Evolutionary conservation across 2,329 filamentous ascomycete species (phyloP).

Genomic region (Diaporthe ampelina): DNA sequence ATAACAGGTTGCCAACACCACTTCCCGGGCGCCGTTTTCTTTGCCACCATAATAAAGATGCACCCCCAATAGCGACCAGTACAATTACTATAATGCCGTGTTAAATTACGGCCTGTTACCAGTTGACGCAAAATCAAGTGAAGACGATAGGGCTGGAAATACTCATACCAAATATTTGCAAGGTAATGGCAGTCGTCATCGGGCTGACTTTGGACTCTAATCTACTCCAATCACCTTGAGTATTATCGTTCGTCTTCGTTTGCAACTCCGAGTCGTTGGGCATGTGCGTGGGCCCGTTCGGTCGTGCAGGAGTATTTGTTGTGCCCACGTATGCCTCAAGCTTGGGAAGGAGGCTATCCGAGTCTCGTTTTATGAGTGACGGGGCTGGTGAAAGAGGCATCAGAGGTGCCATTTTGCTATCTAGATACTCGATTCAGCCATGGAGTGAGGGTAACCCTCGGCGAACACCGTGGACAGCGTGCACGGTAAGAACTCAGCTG

Average conservation of each 20-base stretch:
- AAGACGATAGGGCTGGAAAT: too few species aligned
- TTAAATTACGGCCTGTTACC: neutral
- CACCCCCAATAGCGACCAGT: neutral
- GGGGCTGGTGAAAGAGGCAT: neutral
- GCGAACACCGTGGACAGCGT: too few species aligned
- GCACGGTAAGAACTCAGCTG: neutral
- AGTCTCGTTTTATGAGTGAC: too few species aligned
- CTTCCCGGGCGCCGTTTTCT: neutral
- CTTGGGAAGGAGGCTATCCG: neutral
- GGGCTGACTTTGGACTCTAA: neutral
- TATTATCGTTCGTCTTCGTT: neutral
- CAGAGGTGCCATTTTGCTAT: neutral
- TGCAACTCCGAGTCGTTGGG: neutral
- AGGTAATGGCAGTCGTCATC: neutral
- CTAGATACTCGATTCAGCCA: neutral
- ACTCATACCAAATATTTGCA: neutral
- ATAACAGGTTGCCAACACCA: neutral
- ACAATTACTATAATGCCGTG: neutral
- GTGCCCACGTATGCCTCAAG: neutral
- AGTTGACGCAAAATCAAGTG: neutral
- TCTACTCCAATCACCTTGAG: neutral
- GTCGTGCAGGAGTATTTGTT: neutral
- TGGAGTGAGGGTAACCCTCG: neutral
- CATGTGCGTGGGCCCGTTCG: neutral
- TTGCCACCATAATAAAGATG: neutral